Evolutionary conservation across 768 basidiomycete species (phyloP).

Genomic region (Trametes gibbosa): DNA sequence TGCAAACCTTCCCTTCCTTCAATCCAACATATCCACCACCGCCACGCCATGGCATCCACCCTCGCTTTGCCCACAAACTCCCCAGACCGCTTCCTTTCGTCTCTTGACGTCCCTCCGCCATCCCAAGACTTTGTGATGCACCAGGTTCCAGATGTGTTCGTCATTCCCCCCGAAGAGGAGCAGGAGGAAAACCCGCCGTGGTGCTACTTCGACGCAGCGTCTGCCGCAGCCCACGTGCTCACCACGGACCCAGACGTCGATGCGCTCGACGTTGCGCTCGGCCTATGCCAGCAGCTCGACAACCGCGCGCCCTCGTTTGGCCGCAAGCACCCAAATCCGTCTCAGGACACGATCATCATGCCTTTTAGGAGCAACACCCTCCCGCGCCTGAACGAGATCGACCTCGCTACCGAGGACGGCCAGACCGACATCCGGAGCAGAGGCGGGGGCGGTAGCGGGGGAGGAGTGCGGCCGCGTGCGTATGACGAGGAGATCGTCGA

Average conservation of each 20-base stretch:
- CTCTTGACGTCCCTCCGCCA: constrained; percentile 25
- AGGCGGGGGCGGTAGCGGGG: neutral
- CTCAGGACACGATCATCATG: constrained; percentile 30
- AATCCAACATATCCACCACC: neutral
- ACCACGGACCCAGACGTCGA: constrained; percentile 31
- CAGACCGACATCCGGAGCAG: constrained; percentile 13
- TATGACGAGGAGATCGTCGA: constrained; percentile 35
- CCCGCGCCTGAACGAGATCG: constrained; percentile 8
- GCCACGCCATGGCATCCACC: constrained; percentile 25
- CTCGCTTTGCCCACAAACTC: constrained; percentile 24
- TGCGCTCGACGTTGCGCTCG: constrained; percentile 27
- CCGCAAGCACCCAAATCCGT: constrained; percentile 23
- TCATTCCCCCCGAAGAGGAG: constrained; percentile 39
- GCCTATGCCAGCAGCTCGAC: constrained; percentile 30
- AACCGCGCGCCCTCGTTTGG: constrained; percentile 32
- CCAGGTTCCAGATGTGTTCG: constrained; percentile 33
- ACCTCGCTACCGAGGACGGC: constrained; percentile 6
- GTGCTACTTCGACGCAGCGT: constrained; percentile 33
- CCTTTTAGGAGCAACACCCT: constrained; percentile 21
- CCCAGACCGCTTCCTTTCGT: constrained; percentile 13
- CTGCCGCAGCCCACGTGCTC: constrained; percentile 20
- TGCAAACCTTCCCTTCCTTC: constrained; percentile 1
- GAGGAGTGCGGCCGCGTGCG: constrained; percentile 13
- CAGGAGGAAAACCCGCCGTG: constrained; percentile 33
- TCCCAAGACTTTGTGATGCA: constrained; percentile 27